A percentile compares a stretch with the other conserved stretches of the same genome.
Evolutionary conservation across 768 basidiomycete genomes (phyloP).

Genomic region (Podaxis rugospora): DNA sequence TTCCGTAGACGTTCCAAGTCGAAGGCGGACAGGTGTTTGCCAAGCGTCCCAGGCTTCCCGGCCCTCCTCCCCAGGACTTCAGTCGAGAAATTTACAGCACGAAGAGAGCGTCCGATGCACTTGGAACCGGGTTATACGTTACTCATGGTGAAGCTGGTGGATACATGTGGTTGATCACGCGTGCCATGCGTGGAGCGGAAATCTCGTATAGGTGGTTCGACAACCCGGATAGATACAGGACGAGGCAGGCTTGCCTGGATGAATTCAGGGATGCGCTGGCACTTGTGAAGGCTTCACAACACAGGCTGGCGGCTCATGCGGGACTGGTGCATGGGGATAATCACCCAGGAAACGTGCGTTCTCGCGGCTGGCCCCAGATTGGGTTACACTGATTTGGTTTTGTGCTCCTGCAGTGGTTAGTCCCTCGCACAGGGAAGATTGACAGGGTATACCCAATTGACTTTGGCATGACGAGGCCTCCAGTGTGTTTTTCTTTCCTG

Average conservation of each 20-base stretch:
- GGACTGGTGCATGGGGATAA: background rate
- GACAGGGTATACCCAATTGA: background rate
- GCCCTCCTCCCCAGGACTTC: background rate
- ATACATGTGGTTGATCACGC: slow-evolving; percentile 1
- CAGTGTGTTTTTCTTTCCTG: background rate
- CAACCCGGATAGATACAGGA: background rate
- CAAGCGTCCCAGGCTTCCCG: background rate
- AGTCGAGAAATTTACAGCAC: background rate
- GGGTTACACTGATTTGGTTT: background rate
- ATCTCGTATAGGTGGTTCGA: background rate
- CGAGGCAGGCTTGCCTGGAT: background rate
- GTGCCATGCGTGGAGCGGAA: background rate
- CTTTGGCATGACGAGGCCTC: background rate
- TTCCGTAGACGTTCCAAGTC: background rate
- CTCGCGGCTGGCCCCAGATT: too few species aligned
- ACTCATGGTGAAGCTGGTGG: background rate
- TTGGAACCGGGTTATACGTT: background rate
- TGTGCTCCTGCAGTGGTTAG: background rate
- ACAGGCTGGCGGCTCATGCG: background rate
- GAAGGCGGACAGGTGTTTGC: background rate
- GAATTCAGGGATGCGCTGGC: background rate
- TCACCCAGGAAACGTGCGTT: background rate
- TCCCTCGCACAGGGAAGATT: background rate
- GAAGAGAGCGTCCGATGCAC: background rate
- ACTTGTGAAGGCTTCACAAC: background rate